Evolutionary conservation across 805 yeast genomes (phyloP).

Genomic region (Trichomonascus vanleenenianus): DNA sequence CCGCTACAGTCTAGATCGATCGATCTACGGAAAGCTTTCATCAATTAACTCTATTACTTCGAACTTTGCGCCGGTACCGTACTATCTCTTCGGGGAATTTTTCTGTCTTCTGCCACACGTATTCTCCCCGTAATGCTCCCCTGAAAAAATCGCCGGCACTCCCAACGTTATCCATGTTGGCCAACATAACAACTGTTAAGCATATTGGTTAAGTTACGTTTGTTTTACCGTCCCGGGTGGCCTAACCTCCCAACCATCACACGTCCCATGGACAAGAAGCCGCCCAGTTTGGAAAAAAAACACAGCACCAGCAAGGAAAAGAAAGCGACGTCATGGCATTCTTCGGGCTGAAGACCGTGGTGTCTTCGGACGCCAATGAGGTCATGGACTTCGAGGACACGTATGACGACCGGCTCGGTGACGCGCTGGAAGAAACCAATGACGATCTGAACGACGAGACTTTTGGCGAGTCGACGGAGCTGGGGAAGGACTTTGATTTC

Average conservation of each 20-base stretch:
- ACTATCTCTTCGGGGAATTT: too few species aligned
- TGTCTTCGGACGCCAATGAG: constrained; percentile 19
- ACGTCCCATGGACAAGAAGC: background rate
- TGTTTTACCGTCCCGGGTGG: background rate
- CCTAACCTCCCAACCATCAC: background rate
- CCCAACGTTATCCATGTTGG: too few species aligned
- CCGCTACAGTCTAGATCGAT: too few species aligned
- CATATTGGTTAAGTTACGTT: too few species aligned
- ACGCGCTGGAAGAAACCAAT: constrained; percentile 51
- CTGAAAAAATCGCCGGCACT: too few species aligned
- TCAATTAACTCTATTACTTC: too few species aligned
- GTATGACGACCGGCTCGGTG: constrained; percentile 71
- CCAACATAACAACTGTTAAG: too few species aligned
- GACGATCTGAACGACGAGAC: constrained; percentile 80
- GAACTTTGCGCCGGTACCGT: too few species aligned
- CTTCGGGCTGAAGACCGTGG: constrained; percentile 46
- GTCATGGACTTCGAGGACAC: constrained; percentile 73
- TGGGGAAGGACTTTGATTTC: constrained; percentile 61
- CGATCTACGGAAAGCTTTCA: too few species aligned
- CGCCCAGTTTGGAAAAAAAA: background rate
- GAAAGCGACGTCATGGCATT: constrained; percentile 45
- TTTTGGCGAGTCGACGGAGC: constrained; percentile 50
- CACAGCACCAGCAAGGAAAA: background rate
- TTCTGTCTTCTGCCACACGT: too few species aligned
- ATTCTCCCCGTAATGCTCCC: too few species aligned